Evolutionary conservation across 2,329 filamentous ascomycete species (phyloP), one percentile per base, ranked within the genome.

Genomic region (Pestalotiopsis sp.): DNA sequence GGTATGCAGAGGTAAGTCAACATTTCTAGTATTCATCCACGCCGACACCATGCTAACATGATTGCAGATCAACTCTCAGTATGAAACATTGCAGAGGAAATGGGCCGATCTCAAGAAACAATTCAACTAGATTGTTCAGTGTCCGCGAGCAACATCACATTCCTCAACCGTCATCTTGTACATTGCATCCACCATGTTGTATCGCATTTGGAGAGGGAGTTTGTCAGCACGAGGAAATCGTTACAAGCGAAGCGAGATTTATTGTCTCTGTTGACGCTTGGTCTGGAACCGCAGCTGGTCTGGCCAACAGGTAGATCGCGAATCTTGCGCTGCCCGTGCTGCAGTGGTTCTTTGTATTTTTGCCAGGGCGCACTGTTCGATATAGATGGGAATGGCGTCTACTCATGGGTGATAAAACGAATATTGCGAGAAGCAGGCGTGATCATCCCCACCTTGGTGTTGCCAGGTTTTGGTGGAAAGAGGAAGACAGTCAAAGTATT

Each of bases 1-100:
- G 90, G 76, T 94, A 95, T 83, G 96, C 96, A 67, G 94, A 98
- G 91, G 95, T 97, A 86, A 85, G 91, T 84, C 65, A n/a, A 65
- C 59, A 17, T 64, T 4, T 27, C 12, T 20, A 27, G 14, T 12
- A 20, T 41, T 17, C 14, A 27, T 25, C 12, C 20, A 14, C 13
- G 17, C 20, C 20, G 2, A 12, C 41, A 9, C 9, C 20, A 25
- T 49, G 17, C 61, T 64, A 58, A 67, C 57, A 71, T 60, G 27
- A n/a, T 23, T 27, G n/a, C 75, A 94, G 92, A 88, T 93, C 72
- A 92, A 92, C 75, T 83, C 88, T 36, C 83, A 87, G 71, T 89
- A 95, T 75, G 93, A 95, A 79, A 87, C 88, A 6, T 86, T 95
- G 58, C 90, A 85, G 71, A 89, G 92, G 74, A 94, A 92, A 82